Evolutionary conservation across 148 eudicot genomes (phyloP).

Genomic region (Vaccinium myrtillus): DNA sequence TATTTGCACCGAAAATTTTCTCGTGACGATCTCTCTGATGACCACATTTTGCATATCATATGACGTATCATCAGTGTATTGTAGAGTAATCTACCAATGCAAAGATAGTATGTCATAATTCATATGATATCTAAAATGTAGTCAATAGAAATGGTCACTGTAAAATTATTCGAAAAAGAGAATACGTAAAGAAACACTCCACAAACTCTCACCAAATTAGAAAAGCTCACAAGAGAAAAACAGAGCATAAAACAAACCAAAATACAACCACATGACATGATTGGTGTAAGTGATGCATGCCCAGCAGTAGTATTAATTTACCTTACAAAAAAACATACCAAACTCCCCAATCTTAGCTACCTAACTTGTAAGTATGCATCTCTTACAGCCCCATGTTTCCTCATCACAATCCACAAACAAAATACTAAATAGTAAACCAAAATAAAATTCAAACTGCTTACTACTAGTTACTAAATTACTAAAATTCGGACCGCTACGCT

Average conservation of each 20-base stretch:
- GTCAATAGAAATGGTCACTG: no score
- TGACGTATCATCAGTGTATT: no score
- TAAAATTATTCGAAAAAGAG: no score
- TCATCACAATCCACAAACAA: not conserved
- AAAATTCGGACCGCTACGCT: conserved; percentile 90
- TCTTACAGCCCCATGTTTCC: conserved; percentile 56
- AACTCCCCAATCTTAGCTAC: conserved; percentile 25
- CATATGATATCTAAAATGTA: no score
- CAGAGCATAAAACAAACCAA: not conserved
- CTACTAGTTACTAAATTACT: not conserved
- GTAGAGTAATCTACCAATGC: no score
- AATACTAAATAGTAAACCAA: not conserved
- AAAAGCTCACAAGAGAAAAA: not conserved
- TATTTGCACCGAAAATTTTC: no score
- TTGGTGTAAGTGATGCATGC: conserved; percentile 3
- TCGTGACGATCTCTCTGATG: no score
- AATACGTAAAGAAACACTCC: no score
- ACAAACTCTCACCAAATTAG: no score
- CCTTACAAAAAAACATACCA: not conserved
- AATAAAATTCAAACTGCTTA: not conserved
- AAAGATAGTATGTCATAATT: no score
- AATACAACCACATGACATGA: not conserved
- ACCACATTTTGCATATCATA: no score
- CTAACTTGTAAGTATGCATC: conserved; percentile 53
- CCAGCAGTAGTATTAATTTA: not conserved